Percentiles rank a stretch among this genome's conserved stretches.
phyloP scores from a whole-genome alignment of 2,329 filamentous ascomycete genomes.

The Fusarium duplospermum region DNA sequence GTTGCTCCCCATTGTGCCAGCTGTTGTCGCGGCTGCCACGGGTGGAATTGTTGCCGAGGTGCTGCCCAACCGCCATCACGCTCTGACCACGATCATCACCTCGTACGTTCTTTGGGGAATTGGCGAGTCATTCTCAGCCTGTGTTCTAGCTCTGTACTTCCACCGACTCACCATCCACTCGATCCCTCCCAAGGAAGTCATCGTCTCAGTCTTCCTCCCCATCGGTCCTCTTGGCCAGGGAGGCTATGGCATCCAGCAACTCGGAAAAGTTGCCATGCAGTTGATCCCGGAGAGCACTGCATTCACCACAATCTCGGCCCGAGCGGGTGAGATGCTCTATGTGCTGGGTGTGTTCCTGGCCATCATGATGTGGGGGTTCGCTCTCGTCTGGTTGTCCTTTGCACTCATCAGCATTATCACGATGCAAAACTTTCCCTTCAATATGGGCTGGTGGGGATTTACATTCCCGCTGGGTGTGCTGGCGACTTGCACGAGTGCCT shows the following conservation, averaged over 20 bases:
- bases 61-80: slow-evolving; percentile 65
- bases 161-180: slow-evolving; percentile 75
- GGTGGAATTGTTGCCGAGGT: slow-evolving; percentile 73
- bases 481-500: slow-evolving; percentile 53
- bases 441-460: slow-evolving; percentile 62
- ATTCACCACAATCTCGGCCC: slow-evolving; percentile 58
- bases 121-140: slow-evolving; percentile 67
- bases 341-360: slow-evolving; percentile 63
- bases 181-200: slow-evolving; percentile 73
- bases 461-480: slow-evolving; percentile 61
- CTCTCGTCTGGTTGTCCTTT: slow-evolving; percentile 57
- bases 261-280: slow-evolving; percentile 60
- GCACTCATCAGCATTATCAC: slow-evolving; percentile 56
- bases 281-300: slow-evolving; percentile 53
- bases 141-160: slow-evolving; percentile 75
- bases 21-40: slow-evolving; percentile 72
- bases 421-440: slow-evolving; percentile 56
- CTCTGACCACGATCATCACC: slow-evolving; percentile 70
- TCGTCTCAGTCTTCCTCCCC: slow-evolving; percentile 75
- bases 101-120: slow-evolving; percentile 78
- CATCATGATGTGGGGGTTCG: slow-evolving; percentile 59
- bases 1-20: slow-evolving; percentile 74
- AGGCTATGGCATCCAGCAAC: slow-evolving; percentile 67
- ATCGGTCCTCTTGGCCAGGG: slow-evolving; percentile 75
- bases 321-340: slow-evolving; percentile 62